Base-by-base conservation (phyloP, 768 basidiomycete genomes). In the Tulasnella sp. region DNA sequence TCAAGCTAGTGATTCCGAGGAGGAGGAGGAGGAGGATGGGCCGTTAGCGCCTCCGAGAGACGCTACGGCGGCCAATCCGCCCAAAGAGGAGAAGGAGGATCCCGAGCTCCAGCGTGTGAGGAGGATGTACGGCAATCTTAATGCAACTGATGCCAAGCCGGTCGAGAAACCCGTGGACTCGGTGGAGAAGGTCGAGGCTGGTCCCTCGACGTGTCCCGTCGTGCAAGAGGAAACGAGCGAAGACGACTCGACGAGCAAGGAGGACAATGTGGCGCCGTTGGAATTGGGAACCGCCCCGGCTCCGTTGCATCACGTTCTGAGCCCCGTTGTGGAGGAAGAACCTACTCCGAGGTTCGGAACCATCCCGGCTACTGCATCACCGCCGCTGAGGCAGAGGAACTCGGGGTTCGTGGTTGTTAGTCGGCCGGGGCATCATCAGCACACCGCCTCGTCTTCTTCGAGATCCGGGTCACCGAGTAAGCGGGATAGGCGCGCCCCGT, bases 1-100 rank as follows among this genome's bases (percentile, higher is more conserved):
- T 3, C 47, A 19, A 26, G 47, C 47, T 0, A 52, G 47, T 22
- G 71, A 72, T 32, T 62, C 36, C 11, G 71, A 72, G 34, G 71
- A 72, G 22, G 72, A 72, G 8, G 67, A 69, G 19, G 68, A 59
- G 3, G 70, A 71, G 17, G 72, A 72, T 34, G 62, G 52, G 17
- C 70, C 68, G 5, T 42, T 69, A 32, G 40, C 26, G 7, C 35
- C 37, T 22, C 40, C 68, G 26, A 42, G 32, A 16, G 26, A 69
- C 44, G n/a, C 6, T 16, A 22, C 16, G 64, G 37, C 19, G 37
- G 42, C 26, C 22, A 47, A 32, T 26, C 19, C 5, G n/a, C 42
- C 32, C 42, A 42, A 35, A 35, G 22, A 12, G 11, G 68, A 69
- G 26, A 42, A 35, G 47, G 42, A 44, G 47, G 68, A 69, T 12